phyloP scores from a whole-genome alignment of 2,329 filamentous ascomycete species.

The Nothophoma quercina region DNA sequence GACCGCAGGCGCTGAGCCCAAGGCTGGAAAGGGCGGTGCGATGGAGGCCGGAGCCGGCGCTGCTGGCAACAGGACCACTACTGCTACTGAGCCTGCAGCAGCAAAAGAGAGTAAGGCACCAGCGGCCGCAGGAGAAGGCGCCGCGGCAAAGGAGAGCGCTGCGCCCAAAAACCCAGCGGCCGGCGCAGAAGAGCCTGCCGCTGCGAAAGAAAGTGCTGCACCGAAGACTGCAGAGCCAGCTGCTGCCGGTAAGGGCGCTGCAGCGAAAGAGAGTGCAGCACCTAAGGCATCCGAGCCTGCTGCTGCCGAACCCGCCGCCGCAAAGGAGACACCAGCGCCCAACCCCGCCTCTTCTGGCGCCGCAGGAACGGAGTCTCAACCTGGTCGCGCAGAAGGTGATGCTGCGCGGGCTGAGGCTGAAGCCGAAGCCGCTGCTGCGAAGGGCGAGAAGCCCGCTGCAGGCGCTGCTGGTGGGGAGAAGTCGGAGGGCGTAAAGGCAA shows the following conservation, averaged over 20 bases:
- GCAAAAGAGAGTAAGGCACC: constrained; percentile 10
- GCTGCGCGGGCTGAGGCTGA: constrained; percentile 21
- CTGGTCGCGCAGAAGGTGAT: constrained; percentile 32
- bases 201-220: constrained; percentile 6
- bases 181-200: constrained; percentile 11
- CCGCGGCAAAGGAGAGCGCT: constrained; percentile 9
- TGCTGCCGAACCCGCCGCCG: not conserved
- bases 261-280: not conserved
- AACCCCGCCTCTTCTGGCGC: constrained; percentile 12
- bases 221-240: constrained; percentile 14
- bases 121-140: constrained; percentile 10
- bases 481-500: constrained; percentile 36
- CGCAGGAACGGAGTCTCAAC: constrained; percentile 26
- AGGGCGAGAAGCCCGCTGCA: constrained; percentile 27
- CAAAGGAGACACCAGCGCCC: not conserved
- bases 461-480: constrained; percentile 28
- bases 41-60: not conserved
- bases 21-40: constrained; percentile 2
- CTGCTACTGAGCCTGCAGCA: constrained; percentile 1
- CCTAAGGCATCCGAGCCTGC: not conserved
- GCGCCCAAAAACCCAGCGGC: constrained; percentile 5
- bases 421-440: constrained; percentile 20
- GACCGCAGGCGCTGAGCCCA: constrained; percentile 5
- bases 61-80: constrained; percentile 7
- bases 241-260: not conserved